A percentile compares a stretch with the other conserved stretches of the same genome.
Evolutionary conservation across 2,329 filamentous ascomycete genomes (phyloP).

Genomic region (Tolypocladium endophyticum): DNA sequence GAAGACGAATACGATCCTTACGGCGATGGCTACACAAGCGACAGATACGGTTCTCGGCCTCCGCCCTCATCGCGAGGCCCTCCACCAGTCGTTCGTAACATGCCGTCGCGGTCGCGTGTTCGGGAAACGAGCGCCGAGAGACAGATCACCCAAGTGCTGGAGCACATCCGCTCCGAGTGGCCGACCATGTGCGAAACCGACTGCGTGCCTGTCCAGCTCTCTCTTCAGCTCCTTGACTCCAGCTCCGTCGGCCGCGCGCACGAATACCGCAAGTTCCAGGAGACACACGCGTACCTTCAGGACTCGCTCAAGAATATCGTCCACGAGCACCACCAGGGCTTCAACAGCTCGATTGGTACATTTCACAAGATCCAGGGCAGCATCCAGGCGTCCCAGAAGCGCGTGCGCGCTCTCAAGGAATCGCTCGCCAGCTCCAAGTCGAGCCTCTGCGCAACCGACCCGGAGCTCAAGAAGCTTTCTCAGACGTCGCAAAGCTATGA

Average conservation of each 20-base stretch:
- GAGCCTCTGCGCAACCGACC: constrained; percentile 74
- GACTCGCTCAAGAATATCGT: constrained; percentile 88
- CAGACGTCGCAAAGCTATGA: constrained; percentile 85
- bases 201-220: constrained; percentile 86
- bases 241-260: constrained; percentile 89
- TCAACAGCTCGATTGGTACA: constrained; percentile 97
- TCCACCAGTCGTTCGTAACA: constrained; percentile 18
- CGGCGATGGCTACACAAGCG: constrained; percentile 30
- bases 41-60: constrained; percentile 29
- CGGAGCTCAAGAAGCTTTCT: constrained; percentile 83
- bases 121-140: constrained; percentile 40
- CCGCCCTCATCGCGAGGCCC: constrained; percentile 19
- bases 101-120: constrained; percentile 24
- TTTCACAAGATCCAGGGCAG: constrained; percentile 97
- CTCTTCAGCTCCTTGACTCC: constrained; percentile 86
- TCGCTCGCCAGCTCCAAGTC: constrained; percentile 72
- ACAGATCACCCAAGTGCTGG: constrained; percentile 56
- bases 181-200: constrained; percentile 80
- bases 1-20: constrained; percentile 39
- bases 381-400: constrained; percentile 78
- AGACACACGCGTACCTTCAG: constrained; percentile 81
- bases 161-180: constrained; percentile 83
- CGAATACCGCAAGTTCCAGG: constrained; percentile 75
- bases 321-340: constrained; percentile 97
- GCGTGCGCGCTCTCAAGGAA: constrained; percentile 72